Evolutionary conservation across 495 filamentous ascomycete species (phyloP), one percentile per base, ranked within the genome.

Genomic region (Penicillium argentinense): DNA sequence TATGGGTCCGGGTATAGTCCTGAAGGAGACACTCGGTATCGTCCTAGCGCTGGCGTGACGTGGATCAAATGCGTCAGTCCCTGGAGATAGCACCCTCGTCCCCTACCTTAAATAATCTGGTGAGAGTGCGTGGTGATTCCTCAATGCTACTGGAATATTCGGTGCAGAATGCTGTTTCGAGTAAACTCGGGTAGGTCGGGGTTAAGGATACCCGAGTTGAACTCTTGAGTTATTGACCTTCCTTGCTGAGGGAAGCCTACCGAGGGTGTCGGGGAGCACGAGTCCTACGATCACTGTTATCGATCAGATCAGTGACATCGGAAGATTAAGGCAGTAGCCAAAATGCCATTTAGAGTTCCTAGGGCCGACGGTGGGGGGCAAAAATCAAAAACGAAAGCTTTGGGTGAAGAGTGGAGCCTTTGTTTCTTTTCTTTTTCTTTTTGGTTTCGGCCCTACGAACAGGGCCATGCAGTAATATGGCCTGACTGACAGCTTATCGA

Each of bases 331-430:
- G n/a, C 8, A 42, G 25, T 18, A 8, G 9, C 28, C 24, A 30
- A 28, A 28, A 25, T 23, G 17, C 14, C 22, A 16, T 39, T 42
- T 42, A 42, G 23, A 30, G 39, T 42, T 42, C 39, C 24, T 26
- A 30, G 39, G 39, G 25, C 25, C 16, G 25, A 24, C 24, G 21
- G 33, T 36, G 33, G 33, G 12, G 33, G 21, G 17, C 33, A 36
- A 21, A n/a, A 36, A 36, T 19, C 8, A 36, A 21, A 36, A 36
- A 9, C 16, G 14, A 36, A 21, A 36, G 33, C 33, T 36, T 36
- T 18, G 17, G 33, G 3, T 19, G 18, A 9, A 2, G n/a, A n/a
- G 24, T 42, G 26, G 39, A 24, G 28, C 26, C 16, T 39, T 30
- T 36, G 6, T 32, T 24, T 44, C 29, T 49, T 39, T 21, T 14